These are phyloP conservation scores for Zangia roseola DNA, from an alignment of 768 basidiomycete genomes.

Conservation along the genomic window DNA sequence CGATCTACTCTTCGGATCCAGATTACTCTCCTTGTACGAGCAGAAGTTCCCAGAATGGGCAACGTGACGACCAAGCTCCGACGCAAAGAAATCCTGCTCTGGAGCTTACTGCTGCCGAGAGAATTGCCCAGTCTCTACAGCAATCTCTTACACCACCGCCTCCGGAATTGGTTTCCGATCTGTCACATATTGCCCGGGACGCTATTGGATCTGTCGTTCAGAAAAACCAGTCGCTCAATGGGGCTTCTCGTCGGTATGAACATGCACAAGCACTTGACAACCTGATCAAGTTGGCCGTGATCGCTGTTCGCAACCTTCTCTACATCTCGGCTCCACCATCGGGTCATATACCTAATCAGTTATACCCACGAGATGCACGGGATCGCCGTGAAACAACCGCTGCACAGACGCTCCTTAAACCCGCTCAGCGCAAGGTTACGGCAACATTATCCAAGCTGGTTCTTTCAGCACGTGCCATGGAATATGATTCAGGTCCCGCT, in stretches of 20 bases:
- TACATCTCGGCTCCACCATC: conserved; percentile 61
- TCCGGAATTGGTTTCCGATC: conserved; percentile 57
- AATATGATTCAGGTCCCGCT: conserved; percentile 70
- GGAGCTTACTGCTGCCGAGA: conserved; percentile 65
- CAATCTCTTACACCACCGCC: conserved; percentile 55
- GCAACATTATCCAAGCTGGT: conserved; percentile 88
- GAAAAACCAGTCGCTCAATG: conserved; percentile 52
- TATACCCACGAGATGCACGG: conserved; percentile 50
- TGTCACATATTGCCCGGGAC: conserved; percentile 56
- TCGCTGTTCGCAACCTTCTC: conserved; percentile 77
- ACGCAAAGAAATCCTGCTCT: conserved; percentile 23
- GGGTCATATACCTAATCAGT: conserved; percentile 56
- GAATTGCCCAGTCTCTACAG: conserved; percentile 65
- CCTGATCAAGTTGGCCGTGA: conserved; percentile 60
- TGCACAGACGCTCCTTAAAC: conserved; percentile 65
- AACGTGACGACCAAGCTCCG: conserved; percentile 16
- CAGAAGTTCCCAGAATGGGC: conserved; percentile 31
- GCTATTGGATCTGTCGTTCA: conserved; percentile 61
- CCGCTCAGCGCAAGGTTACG: conserved; percentile 81
- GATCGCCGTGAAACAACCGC: conserved; percentile 43
- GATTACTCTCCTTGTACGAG: conserved; percentile 32
- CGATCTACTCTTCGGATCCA: conserved; percentile 38
- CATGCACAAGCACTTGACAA: conserved; percentile 60
- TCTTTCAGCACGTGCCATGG: conserved; percentile 85
- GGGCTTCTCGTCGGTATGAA: conserved; percentile 46